Conservation (phyloP, 768 basidiomycete genomes). For the Kockovaella imperatae region DNA sequence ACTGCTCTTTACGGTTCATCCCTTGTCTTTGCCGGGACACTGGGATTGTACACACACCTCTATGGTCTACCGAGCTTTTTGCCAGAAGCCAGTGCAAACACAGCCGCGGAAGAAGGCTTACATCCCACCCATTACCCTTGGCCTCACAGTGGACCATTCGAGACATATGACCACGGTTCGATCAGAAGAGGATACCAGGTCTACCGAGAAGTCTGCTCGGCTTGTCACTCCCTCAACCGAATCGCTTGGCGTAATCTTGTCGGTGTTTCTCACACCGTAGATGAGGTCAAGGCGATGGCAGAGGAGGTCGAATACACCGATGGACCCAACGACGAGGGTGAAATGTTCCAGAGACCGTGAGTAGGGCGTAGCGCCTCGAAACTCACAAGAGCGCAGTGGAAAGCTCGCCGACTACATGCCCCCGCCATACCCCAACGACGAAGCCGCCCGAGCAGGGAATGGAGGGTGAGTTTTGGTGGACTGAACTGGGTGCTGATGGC, state of each 20-base stretch:
- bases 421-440: slow-evolving; percentile 89
- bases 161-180: slow-evolving; percentile 92
- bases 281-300: slow-evolving; percentile 81
- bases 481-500: slow-evolving; percentile 1
- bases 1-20: slow-evolving; percentile 56
- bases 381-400: slow-evolving; percentile 49
- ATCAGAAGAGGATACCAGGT: slow-evolving; percentile 52
- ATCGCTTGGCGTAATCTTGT: slow-evolving; percentile 99
- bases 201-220: slow-evolving; percentile 97
- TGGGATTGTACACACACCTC: slow-evolving; percentile 93
- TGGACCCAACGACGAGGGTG: slow-evolving; percentile 85
- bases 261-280: slow-evolving; percentile 90
- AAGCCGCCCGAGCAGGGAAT: slow-evolving; percentile 90
- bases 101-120: slow-evolving; percentile 85
- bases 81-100: slow-evolving; percentile 85
- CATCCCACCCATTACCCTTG: slow-evolving; percentile 82
- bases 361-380: slow-evolving; percentile 4
- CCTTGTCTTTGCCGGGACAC: slow-evolving; percentile 72
- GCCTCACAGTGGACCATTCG: slow-evolving; percentile 77
- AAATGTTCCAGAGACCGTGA: slow-evolving; percentile 92
- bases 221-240: slow-evolving; percentile 97
- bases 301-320: slow-evolving; percentile 96
- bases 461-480: slow-evolving; percentile 49
- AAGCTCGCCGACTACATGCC: slow-evolving; percentile 98
- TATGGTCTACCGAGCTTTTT: slow-evolving; percentile 86